Evolutionary conservation across 2,329 filamentous ascomycete species (phyloP).

Genomic region (Truncatella angustata): DNA sequence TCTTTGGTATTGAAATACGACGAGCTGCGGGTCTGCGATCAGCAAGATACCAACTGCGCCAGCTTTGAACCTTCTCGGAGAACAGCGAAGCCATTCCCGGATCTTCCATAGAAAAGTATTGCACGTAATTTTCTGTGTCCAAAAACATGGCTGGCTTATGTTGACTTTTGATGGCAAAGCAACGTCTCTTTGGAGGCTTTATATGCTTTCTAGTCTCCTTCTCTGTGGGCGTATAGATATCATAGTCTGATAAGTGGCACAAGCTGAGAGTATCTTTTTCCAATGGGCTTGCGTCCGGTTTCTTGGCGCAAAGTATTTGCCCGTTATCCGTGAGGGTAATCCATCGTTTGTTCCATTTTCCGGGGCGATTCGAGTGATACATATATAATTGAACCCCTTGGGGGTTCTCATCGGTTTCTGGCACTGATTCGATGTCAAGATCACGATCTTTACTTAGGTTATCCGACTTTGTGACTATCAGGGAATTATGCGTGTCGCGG

Average conservation of each 20-base stretch:
- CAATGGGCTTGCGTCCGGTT: constrained; percentile 52
- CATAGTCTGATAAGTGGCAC: constrained; percentile 88
- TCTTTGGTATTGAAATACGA: constrained; percentile 25
- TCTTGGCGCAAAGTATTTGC: constrained; percentile 71
- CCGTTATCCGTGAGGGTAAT: constrained; percentile 73
- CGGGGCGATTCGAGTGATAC: constrained; percentile 76
- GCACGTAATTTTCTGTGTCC: constrained; percentile 80
- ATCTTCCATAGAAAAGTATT: constrained; percentile 87
- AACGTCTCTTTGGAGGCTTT: constrained; percentile 80
- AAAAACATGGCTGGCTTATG: constrained; percentile 84
- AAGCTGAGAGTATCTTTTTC: constrained; percentile 69
- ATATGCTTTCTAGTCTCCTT: constrained; percentile 67
- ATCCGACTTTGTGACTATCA: constrained; percentile 65
- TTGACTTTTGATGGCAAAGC: constrained; percentile 88
- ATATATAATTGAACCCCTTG: constrained; percentile 67
- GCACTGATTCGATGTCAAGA: constrained; percentile 64
- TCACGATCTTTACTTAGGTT: constrained; percentile 54
- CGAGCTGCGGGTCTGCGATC: constrained; percentile 53
- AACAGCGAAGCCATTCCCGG: constrained; percentile 64
- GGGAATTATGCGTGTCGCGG: constrained; percentile 70
- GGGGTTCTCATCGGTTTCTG: constrained; percentile 57
- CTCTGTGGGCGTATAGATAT: constrained; percentile 78
- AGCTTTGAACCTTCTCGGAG: constrained; percentile 69
- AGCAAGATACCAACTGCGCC: constrained; percentile 91
- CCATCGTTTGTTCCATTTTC: constrained; percentile 86